These are phyloP conservation scores for Beauveria brongniartii DNA, from an alignment of 2,329 filamentous ascomycete genomes.

Conservation along the genomic window DNA sequence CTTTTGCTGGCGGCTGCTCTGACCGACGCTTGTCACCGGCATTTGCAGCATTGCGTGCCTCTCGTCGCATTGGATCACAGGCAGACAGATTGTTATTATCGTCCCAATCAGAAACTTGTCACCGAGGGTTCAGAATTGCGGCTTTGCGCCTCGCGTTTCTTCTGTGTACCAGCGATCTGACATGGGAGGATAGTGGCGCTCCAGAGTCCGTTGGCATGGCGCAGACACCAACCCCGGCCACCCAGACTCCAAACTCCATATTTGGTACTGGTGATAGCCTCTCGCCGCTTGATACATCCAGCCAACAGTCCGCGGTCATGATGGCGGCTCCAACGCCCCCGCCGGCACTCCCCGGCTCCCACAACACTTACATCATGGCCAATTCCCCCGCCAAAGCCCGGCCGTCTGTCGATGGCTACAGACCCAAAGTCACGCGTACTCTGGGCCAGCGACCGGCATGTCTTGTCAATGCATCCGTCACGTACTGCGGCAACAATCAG, in stretches of 20 bases:
- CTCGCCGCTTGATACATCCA: slow-evolving; percentile 18
- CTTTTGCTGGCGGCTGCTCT: neutral
- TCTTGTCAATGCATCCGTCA: slow-evolving; percentile 95
- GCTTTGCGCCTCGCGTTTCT: neutral
- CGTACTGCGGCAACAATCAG: slow-evolving; percentile 95
- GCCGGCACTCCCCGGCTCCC: slow-evolving; percentile 38
- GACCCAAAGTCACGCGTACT: slow-evolving; percentile 73
- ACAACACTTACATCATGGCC: slow-evolving; percentile 86
- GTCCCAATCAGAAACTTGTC: neutral
- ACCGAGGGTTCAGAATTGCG: neutral
- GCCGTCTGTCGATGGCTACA: slow-evolving; percentile 63
- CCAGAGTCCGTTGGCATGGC: slow-evolving; percentile 27
- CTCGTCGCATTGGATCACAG: neutral
- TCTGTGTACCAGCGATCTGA: neutral
- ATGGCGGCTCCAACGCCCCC: slow-evolving; percentile 20
- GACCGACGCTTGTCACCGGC: neutral
- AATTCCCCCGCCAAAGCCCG: slow-evolving; percentile 67
- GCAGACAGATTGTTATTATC: neutral
- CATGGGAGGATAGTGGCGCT: slow-evolving; percentile 1
- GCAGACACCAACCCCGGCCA: slow-evolving; percentile 36
- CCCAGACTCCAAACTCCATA: slow-evolving; percentile 34
- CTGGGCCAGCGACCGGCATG: slow-evolving; percentile 80
- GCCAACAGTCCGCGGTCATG: slow-evolving; percentile 21
- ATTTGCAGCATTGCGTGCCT: slow-evolving; percentile 2
- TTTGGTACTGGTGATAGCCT: slow-evolving; percentile 30